Base-by-base conservation (phyloP, 164 flowering plant genomes). In the Paratinospora sagittata region DNA sequence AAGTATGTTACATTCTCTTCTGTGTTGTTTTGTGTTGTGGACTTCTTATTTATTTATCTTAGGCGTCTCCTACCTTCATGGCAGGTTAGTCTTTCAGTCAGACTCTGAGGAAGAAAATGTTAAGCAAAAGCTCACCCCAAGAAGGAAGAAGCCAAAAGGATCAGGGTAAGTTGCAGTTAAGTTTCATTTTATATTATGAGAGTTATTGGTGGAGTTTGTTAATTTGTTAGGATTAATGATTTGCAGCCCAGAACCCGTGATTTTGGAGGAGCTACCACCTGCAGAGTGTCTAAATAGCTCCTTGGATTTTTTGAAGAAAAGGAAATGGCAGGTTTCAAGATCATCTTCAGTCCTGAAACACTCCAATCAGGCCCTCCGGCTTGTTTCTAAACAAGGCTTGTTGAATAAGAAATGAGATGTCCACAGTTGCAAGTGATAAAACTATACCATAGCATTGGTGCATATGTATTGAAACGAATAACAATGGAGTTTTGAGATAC, bases 301-400 rank as follows among this genome's bases (percentile, higher is more conserved):
- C n/a, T 17, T 52, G 58, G 58, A 52, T 52, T 52, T 52, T 52
- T 52, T 52, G 21, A 52, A 52, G 58, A 52, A 52, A 52, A 52
- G 58, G 58, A 52, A 52, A 52, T 16, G 16, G 58, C 58, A 52
- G 16, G 58, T 52, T 16, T 21, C 58, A 17, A 52, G 58, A 14
- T 52, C 58, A 52, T 52, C 58, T 17, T 4, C 58, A 52, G 58
- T 52, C 8, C 58, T 52, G 58, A 52, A 52, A n/a, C 58, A 52
- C 58, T 13, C 58, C 7, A 52, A 52, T 16, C 58, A 52, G 21
- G 58, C 58, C 16, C 58, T 52, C 0, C 58, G 58, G 58, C 58
- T 52, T 13, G 6, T 52, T 52, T 52, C 58, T 16, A 17, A n/a
- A 16, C 0, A 21, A 2, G 58, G 58, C n/a, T 16, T 52, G 58